phyloP scores from a whole-genome alignment of 495 filamentous ascomycete genomes.

The Annulohypoxylon stygium region DNA sequence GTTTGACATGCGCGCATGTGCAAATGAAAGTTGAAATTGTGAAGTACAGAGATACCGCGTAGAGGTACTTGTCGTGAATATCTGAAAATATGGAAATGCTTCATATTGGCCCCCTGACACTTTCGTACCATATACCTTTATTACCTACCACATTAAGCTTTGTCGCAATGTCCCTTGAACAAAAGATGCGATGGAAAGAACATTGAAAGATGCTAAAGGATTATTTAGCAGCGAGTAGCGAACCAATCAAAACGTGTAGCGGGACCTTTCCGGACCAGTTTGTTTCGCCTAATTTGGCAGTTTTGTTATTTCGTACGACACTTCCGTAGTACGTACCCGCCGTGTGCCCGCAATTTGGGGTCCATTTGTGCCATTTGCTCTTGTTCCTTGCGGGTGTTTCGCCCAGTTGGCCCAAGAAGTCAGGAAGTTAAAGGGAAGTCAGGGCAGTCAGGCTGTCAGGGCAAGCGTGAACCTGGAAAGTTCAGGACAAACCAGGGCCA shows the following conservation, averaged over 20 bases:
- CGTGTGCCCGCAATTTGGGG: conserved; percentile 25
- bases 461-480: not conserved
- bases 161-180: conserved; percentile 15
- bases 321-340: conserved; percentile 31
- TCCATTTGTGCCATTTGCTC: conserved; percentile 22
- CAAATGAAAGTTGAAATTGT: not conserved
- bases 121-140: not conserved
- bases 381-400: conserved; percentile 41
- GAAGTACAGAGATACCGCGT: not conserved
- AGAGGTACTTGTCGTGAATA: not conserved
- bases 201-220: conserved; percentile 30
- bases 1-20: no score
- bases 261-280: conserved; percentile 32
- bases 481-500: conserved; percentile 16
- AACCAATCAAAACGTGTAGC: conserved; percentile 26
- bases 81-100: conserved; percentile 11
- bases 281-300: conserved; percentile 45
- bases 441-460: not conserved
- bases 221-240: conserved; percentile 46
- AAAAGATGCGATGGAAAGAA: conserved; percentile 17
- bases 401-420: conserved; percentile 34
- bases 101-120: not conserved
- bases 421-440: not conserved
- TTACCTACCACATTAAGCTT: conserved; percentile 14
- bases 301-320: conserved; percentile 38